These are phyloP conservation scores for Fremontodendron californicum DNA, from an alignment of 345 rosid genomes.

Conservation along the genomic window DNA sequence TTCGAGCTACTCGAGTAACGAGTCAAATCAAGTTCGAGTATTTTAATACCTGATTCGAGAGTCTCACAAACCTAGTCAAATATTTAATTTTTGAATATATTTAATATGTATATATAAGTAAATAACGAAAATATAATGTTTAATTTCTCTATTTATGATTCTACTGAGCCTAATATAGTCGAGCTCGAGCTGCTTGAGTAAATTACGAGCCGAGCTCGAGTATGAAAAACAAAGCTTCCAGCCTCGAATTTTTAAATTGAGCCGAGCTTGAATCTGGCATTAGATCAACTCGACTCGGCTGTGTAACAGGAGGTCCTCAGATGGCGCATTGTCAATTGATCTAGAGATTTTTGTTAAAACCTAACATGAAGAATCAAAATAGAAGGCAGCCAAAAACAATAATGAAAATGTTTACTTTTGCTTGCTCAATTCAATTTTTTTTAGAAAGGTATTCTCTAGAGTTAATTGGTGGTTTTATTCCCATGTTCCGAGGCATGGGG, in stretches of 20 bases:
- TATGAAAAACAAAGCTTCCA: not conserved
- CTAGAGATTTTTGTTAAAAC: not conserved
- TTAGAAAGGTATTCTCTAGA: no score
- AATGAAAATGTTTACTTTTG: not conserved
- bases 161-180: not conserved
- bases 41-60: not conserved
- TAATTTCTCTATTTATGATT: no score
- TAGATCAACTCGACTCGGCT: not conserved
- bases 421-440: not conserved
- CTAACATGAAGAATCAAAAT: not conserved
- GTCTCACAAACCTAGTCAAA: not conserved
- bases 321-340: not conserved
- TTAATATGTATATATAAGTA: no score
- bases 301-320: not conserved
- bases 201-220: not conserved
- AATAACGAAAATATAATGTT: no score
- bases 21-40: not conserved
- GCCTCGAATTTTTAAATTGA: not conserved
- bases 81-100: not conserved
- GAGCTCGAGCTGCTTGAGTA: not conserved
- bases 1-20: not conserved
- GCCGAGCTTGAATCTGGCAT: not conserved
- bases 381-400: not conserved
- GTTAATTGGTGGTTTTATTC: not conserved
- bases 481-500: not conserved